Evolutionary conservation across 352 stramenopile species (phyloP).

Genomic region (Phytophthora sp.): DNA sequence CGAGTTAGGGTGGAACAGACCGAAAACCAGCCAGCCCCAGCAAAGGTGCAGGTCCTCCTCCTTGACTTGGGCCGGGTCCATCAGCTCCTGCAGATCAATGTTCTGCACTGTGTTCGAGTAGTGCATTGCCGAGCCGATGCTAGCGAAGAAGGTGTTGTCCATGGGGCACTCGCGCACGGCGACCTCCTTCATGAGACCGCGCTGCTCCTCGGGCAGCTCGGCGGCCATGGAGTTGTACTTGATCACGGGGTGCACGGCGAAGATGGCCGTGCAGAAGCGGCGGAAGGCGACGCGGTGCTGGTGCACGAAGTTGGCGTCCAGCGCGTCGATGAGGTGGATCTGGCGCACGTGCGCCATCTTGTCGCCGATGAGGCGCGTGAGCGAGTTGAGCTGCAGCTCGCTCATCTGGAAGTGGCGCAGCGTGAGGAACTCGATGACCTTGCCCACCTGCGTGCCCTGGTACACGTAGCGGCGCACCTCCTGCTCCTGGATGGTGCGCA

Average conservation of each 20-base stretch:
- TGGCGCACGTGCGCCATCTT: conserved; percentile 51
- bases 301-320: conserved; percentile 49
- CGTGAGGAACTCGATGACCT: conserved; percentile 64
- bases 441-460: conserved; percentile 57
- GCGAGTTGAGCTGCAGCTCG: conserved; percentile 48
- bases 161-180: conserved; percentile 52
- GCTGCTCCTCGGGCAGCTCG: conserved; percentile 46
- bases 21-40: conserved; percentile 62
- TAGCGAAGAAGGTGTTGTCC: conserved; percentile 60
- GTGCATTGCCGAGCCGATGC: conserved; percentile 58
- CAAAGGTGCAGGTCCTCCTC: conserved; percentile 53
- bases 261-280: conserved; percentile 49
- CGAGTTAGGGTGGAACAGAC: conserved; percentile 61
- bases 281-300: conserved; percentile 52
- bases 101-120: conserved; percentile 59
- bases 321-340: conserved; percentile 51
- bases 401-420: conserved; percentile 53
- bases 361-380: conserved; percentile 46
- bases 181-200: conserved; percentile 47
- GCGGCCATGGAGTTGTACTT: conserved; percentile 62
- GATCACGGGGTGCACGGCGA: conserved; percentile 51
- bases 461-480: conserved; percentile 58
- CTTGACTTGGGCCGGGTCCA: conserved; percentile 41
- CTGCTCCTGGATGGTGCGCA: conserved; percentile 54
- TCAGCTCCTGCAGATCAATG: conserved; percentile 57